Conservation (phyloP, 495 filamentous ascomycete genomes). For the Massariosphaeria phaeospora region DNA sequence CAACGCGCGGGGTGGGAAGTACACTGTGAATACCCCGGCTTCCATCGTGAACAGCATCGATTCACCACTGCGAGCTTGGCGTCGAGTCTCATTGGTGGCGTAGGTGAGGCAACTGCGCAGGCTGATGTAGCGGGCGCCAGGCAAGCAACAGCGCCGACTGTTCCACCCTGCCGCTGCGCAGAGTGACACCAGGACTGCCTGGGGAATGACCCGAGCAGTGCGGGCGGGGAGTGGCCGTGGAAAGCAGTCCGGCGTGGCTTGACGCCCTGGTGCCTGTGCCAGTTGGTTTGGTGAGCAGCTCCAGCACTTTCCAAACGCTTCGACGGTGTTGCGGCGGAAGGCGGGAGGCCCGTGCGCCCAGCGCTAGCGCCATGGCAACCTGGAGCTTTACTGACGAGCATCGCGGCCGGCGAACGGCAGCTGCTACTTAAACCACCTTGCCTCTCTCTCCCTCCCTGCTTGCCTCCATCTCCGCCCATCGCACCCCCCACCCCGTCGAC, state of each 20-base stretch:
- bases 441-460: slow-evolving; percentile 9
- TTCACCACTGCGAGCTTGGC: slow-evolving; percentile 1
- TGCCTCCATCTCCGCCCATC: slow-evolving; percentile 18
- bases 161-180: neutral
- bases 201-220: neutral
- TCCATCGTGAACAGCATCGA: neutral
- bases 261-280: neutral
- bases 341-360: slow-evolving; percentile 7
- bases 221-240: neutral
- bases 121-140: slow-evolving; percentile 18
- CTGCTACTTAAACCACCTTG: slow-evolving; percentile 20
- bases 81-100: slow-evolving; percentile 13
- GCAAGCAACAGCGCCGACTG: slow-evolving; percentile 4
- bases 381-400: slow-evolving; percentile 8
- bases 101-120: slow-evolving; percentile 2
- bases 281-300: slow-evolving; percentile 23
- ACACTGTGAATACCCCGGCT: neutral
- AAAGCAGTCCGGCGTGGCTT: neutral
- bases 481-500: neutral
- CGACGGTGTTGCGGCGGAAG: slow-evolving; percentile 23
- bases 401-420: slow-evolving; percentile 15
- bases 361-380: slow-evolving; percentile 11
- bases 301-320: slow-evolving; percentile 2
- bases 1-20: neutral
- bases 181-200: slow-evolving; percentile 1